Percentiles rank a stretch among this genome's conserved stretches.
phyloP scores from a whole-genome alignment of 2,329 filamentous ascomycete species.

The Phialemoniopsis sp. region DNA sequence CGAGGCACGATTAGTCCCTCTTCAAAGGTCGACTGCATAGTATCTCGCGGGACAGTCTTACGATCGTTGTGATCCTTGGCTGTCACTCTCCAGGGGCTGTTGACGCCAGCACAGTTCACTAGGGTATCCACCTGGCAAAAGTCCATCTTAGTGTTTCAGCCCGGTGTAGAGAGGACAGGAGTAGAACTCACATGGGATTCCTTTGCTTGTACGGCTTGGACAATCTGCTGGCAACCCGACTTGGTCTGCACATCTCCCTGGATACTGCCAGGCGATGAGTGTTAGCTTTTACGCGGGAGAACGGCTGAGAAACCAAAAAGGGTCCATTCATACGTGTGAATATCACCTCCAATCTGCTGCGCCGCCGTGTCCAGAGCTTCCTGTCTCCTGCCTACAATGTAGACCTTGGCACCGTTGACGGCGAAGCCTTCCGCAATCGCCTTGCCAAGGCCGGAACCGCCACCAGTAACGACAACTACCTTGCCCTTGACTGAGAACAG shows the following conservation, averaged over 20 bases:
- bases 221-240: slow-evolving; percentile 15
- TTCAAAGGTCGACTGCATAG: too few relatives aligned
- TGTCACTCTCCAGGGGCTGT: slow-evolving; percentile 12
- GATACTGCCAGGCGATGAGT: slow-evolving; percentile 6
- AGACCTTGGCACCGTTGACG: slow-evolving; percentile 39
- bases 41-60: background rate
- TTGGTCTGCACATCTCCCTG: slow-evolving; percentile 19
- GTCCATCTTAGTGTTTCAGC: background rate
- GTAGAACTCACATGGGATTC: slow-evolving; percentile 12
- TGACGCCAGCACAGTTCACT: slow-evolving; percentile 19
- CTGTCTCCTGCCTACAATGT: slow-evolving; percentile 36
- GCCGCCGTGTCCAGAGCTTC: slow-evolving; percentile 32
- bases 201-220: slow-evolving; percentile 11
- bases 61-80: slow-evolving; percentile 11
- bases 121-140: slow-evolving; percentile 15
- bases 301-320: too few relatives aligned
- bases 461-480: slow-evolving; percentile 37
- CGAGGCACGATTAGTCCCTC: too few relatives aligned
- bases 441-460: slow-evolving; percentile 39
- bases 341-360: slow-evolving; percentile 13
- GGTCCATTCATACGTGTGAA: slow-evolving; percentile 7
- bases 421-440: slow-evolving; percentile 37
- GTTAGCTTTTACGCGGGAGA: too few relatives aligned
- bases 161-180: background rate
- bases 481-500: slow-evolving; percentile 32